Conservation (phyloP, 768 basidiomycete species). For the Pholiota molesta region DNA sequence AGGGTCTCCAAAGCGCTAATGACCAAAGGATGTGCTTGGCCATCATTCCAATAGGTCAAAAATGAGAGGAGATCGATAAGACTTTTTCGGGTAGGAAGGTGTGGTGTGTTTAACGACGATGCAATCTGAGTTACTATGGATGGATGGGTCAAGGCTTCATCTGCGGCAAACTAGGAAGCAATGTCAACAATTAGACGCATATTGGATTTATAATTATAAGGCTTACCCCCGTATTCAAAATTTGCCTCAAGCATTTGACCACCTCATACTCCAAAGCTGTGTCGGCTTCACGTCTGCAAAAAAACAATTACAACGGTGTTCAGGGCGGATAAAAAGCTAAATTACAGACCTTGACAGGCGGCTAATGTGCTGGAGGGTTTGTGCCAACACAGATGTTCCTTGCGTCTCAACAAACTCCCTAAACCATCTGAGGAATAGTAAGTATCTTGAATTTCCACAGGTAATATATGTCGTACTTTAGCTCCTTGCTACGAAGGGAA, state of each 20-base stretch:
- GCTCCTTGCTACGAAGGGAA: constrained; percentile 78
- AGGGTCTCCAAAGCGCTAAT: constrained; percentile 75
- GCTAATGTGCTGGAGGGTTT: constrained; percentile 75
- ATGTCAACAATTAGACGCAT: constrained; percentile 3
- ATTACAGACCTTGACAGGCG: constrained; percentile 64
- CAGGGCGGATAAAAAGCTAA: not conserved
- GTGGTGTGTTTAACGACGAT: constrained; percentile 80
- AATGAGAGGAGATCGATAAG: constrained; percentile 81
- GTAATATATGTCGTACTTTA: constrained; percentile 54
- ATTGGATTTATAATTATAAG: constrained; percentile 4
- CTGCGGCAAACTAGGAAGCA: constrained; percentile 56
- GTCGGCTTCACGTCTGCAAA: constrained; percentile 61
- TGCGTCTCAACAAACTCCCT: constrained; percentile 71
- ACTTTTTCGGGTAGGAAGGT: constrained; percentile 76
- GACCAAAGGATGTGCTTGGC: constrained; percentile 65
- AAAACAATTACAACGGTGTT: constrained; percentile 7
- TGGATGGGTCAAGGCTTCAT: constrained; percentile 74
- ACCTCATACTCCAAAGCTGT: constrained; percentile 82
- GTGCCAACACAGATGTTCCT: constrained; percentile 85
- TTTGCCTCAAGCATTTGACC: constrained; percentile 82
- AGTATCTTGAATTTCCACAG: constrained; percentile 1
- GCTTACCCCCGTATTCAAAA: constrained; percentile 60
- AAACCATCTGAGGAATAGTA: constrained; percentile 67
- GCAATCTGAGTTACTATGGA: constrained; percentile 79
- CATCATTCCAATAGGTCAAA: constrained; percentile 66